phyloP scores from a whole-genome alignment of 202 grass and related monocot genomes.

The Brachypodium distachyon region DNA sequence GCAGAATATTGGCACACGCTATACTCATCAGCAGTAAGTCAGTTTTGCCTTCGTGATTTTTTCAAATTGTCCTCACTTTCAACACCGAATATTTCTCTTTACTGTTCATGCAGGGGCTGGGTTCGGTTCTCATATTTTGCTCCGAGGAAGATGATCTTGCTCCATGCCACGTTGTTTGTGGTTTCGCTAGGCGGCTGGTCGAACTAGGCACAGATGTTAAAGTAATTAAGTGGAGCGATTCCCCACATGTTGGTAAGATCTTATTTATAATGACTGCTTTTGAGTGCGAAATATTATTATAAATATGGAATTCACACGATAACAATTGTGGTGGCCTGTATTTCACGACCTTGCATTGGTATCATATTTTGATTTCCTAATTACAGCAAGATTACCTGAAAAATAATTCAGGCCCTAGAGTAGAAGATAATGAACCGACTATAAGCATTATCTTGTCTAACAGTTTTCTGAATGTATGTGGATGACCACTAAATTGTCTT shows the following conservation, averaged over 20 bases:
- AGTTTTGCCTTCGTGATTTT: conserved; percentile 2
- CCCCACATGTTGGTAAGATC: conserved; percentile 54
- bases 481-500: neutral
- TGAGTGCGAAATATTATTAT: neutral
- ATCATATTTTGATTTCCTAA: neutral
- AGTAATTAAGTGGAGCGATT: conserved; percentile 74
- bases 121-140: conserved; percentile 86
- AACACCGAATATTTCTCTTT: neutral
- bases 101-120: conserved; percentile 53
- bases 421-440: neutral
- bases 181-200: conserved; percentile 54
- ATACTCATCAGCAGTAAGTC: conserved; percentile 76
- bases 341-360: neutral
- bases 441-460: neutral
- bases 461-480: neutral
- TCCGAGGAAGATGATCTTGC: conserved; percentile 89
- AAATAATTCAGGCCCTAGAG: neutral
- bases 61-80: neutral
- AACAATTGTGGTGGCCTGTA: neutral
- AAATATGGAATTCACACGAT: neutral
- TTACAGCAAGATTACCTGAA: neutral
- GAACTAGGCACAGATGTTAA: conserved; percentile 74
- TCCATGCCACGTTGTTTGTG: conserved; percentile 61
- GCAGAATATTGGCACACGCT: conserved; percentile 87
- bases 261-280: neutral